These are phyloP conservation scores for Metschnikowia henanensis DNA, from an alignment of 805 yeast species.

Conservation along the genomic window DNA sequence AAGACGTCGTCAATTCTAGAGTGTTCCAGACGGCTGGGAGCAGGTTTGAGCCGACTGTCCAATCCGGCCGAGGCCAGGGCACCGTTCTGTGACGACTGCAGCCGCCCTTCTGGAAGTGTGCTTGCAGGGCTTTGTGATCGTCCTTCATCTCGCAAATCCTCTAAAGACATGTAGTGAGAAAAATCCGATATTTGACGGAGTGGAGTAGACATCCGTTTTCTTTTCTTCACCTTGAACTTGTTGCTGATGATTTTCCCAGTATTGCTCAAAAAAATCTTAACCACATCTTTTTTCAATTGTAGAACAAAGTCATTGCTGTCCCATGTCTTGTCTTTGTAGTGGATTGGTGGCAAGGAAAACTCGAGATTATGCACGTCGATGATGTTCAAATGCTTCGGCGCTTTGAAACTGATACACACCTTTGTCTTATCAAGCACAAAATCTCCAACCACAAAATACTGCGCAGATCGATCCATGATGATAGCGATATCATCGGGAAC, in stretches of 20 bases:
- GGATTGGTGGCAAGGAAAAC: constrained; percentile 54
- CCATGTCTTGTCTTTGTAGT: constrained; percentile 65
- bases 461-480: constrained; percentile 44
- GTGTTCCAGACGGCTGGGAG: too few species aligned
- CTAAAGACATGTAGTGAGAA: constrained; percentile 36
- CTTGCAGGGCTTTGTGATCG: constrained; percentile 7
- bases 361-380: constrained; percentile 76
- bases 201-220: constrained; percentile 27
- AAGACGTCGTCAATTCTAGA: too few species aligned
- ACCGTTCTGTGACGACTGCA: too few species aligned
- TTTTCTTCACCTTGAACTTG: constrained; percentile 52
- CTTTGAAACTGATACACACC: constrained; percentile 72
- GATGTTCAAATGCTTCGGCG: constrained; percentile 65
- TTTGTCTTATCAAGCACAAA: constrained; percentile 34
- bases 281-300: constrained; percentile 60
- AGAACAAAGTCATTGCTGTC: constrained; percentile 65
- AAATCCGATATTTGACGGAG: constrained; percentile 42
- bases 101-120: not conserved
- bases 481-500: constrained; percentile 35
- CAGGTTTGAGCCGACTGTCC: too few species aligned
- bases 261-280: constrained; percentile 57
- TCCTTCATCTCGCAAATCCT: constrained; percentile 37
- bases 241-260: constrained; percentile 81
- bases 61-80: too few species aligned
- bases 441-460: constrained; percentile 41